Conservation (phyloP, 2,329 filamentous ascomycete species). For the Verticillium longisporum region DNA sequence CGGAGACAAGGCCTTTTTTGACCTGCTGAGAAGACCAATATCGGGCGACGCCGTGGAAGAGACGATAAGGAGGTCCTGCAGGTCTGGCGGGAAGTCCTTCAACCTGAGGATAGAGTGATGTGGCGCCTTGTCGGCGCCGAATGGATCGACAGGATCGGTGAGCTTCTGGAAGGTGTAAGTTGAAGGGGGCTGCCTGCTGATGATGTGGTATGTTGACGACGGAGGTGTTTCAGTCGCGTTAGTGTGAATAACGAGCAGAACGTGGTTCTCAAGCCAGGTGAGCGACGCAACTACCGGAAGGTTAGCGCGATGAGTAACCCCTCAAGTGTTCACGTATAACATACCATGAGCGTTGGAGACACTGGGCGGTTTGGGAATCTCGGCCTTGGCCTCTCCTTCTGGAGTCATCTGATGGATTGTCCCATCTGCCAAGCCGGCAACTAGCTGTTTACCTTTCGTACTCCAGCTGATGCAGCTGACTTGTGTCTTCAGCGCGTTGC, state of each 20-base stretch:
- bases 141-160: constrained; percentile 66
- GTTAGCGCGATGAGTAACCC: background rate
- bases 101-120: constrained; percentile 75
- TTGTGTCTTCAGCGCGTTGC: constrained; percentile 58
- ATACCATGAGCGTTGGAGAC: constrained; percentile 61
- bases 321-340: constrained; percentile 5
- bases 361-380: constrained; percentile 70
- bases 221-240: constrained; percentile 50
- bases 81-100: constrained; percentile 69
- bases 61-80: constrained; percentile 77
- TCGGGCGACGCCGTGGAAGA: constrained; percentile 75
- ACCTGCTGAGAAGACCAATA: constrained; percentile 70
- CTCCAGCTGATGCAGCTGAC: constrained; percentile 91
- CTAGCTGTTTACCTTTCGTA: constrained; percentile 83
- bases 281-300: constrained; percentile 61
- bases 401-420: constrained; percentile 77
- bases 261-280: constrained; percentile 80
- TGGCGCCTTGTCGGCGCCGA: constrained; percentile 58
- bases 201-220: constrained; percentile 69
- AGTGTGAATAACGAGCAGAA: constrained; percentile 80
- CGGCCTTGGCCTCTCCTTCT: constrained; percentile 67
- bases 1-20: constrained; percentile 58
- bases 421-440: constrained; percentile 78
- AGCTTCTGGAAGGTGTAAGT: constrained; percentile 69
- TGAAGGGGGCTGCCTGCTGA: constrained; percentile 56